Evolutionary conservation across 768 basidiomycete genomes (phyloP).

Genomic region (Megacollybia marginata): DNA sequence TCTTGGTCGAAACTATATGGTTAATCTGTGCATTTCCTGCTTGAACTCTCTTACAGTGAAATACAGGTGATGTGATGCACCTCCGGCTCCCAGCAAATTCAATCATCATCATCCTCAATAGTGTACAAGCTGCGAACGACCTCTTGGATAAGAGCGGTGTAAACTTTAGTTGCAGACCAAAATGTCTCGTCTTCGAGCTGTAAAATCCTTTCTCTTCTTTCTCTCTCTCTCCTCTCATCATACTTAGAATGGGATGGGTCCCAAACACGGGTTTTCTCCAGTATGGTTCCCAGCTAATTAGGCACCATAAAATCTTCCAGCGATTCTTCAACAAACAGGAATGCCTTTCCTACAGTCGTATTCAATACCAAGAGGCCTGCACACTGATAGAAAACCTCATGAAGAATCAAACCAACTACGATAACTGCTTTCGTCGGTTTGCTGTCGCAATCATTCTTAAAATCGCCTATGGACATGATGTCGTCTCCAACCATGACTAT

Average conservation of each 20-base stretch:
- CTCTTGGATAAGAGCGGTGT: conserved; percentile 23
- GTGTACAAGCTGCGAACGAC: no score
- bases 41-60: no score
- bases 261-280: conserved; percentile 8
- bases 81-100: conserved; percentile 13
- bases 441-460: conserved; percentile 11
- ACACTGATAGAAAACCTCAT: conserved; percentile 22
- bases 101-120: conserved; percentile 26
- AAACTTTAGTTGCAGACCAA: conserved; percentile 28
- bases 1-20: no score
- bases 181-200: conserved; percentile 14
- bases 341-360: no score
- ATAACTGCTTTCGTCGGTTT: conserved; percentile 20
- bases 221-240: neutral
- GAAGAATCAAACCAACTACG: conserved; percentile 13
- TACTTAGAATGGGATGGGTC: conserved; percentile 11
- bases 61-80: conserved; percentile 13
- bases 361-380: no score
- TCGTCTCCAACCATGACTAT: conserved; percentile 25
- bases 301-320: conserved; percentile 22
- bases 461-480: conserved; percentile 24
- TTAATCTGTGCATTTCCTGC: no score
- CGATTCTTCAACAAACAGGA: no score
- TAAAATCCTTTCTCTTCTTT: neutral
- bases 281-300: conserved; percentile 18